A percentile compares a stretch with the other conserved stretches of the same genome.
Evolutionary conservation across 768 basidiomycete species (phyloP).

Genomic region (Neoboletus brunneissimus): DNA sequence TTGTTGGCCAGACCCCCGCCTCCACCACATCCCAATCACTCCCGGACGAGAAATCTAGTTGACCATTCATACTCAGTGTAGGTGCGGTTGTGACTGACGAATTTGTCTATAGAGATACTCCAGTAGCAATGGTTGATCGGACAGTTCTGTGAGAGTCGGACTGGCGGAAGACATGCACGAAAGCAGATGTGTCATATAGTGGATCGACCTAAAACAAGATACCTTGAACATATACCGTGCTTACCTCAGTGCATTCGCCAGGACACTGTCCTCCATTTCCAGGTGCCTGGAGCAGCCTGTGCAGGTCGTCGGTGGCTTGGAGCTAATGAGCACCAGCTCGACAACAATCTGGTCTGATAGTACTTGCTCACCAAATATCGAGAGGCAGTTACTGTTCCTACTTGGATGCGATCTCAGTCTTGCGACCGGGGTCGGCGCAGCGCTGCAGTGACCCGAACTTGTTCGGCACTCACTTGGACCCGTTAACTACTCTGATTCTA

Average conservation of each 20-base stretch:
- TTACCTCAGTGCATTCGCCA: too few relatives aligned
- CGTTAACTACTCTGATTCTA: neutral
- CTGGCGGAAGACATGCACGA: neutral
- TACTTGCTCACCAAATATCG: neutral
- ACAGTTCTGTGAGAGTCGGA: neutral
- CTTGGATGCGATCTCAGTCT: neutral
- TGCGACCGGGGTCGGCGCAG: neutral
- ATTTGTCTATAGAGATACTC: neutral
- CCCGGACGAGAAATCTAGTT: neutral
- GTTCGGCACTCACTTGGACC: neutral
- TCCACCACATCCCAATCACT: neutral
- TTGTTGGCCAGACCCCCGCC: neutral
- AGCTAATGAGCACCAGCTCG: neutral
- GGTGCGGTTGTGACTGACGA: neutral
- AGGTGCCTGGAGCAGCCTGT: neutral
- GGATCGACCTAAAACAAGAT: neutral
- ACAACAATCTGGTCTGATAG: neutral
- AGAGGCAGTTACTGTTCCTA: neutral
- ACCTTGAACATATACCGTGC: neutral
- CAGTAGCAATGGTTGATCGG: neutral
- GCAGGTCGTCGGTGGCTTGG: neutral
- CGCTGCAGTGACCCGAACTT: neutral
- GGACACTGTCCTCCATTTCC: neutral
- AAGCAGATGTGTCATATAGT: too few relatives aligned
- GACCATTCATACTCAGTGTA: neutral